Evolutionary conservation across 2,329 filamentous ascomycete genomes (phyloP).

Genomic region (Neoscytalidium dimidiatum): DNA sequence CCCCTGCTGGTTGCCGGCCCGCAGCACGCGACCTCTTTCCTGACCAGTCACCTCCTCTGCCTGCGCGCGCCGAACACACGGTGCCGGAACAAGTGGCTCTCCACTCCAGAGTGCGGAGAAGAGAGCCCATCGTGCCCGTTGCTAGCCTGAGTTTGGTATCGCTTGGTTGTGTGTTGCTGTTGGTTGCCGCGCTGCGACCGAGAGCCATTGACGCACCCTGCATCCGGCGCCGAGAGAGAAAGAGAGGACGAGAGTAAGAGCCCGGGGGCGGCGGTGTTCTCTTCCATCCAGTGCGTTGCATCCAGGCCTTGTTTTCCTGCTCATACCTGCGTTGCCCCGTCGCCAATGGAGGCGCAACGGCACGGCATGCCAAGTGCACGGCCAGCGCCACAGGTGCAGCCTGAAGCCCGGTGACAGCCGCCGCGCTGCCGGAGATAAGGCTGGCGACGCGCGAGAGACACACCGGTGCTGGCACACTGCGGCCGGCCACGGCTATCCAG

Average conservation of each 20-base stretch:
- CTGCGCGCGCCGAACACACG: not conserved
- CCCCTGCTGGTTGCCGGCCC: not conserved
- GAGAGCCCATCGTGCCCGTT: not conserved
- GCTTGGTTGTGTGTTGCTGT: not conserved
- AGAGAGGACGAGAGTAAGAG: too few relatives aligned
- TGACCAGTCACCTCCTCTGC: not conserved
- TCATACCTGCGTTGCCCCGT: not conserved
- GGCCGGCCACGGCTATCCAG: not conserved
- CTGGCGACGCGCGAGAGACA: not conserved
- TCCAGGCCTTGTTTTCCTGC: too few relatives aligned
- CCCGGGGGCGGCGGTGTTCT: too few relatives aligned
- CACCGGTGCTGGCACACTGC: not conserved
- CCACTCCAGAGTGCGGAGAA: slow-evolving; percentile 4
- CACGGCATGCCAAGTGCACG: not conserved
- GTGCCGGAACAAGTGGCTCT: not conserved
- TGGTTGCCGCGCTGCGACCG: not conserved
- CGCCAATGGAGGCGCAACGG: not conserved
- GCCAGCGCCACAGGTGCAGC: not conserved
- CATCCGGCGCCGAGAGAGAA: too few relatives aligned
- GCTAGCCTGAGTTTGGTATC: too few relatives aligned
- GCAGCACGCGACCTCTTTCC: slow-evolving; percentile 7
- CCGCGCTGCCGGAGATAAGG: not conserved
- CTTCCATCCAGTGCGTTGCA: too few relatives aligned
- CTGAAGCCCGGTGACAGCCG: not conserved
- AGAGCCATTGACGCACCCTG: not conserved